Evolutionary conservation across 1,139 yeast species (phyloP).

Genomic region (Candida frijolesensis): DNA sequence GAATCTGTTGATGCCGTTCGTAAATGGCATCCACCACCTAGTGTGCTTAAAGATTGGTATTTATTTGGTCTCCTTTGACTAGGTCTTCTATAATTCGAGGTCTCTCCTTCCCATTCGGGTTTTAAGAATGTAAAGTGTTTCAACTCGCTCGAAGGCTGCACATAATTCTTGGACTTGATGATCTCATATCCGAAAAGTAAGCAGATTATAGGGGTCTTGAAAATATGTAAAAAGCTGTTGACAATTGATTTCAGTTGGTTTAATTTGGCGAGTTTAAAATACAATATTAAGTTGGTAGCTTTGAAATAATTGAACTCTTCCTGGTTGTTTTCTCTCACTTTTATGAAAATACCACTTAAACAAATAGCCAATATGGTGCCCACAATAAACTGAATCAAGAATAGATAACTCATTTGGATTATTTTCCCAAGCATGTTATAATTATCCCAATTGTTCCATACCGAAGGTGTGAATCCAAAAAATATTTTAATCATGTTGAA

Average conservation of each 20-base stretch:
- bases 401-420: conserved; percentile 54
- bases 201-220: conserved; percentile 39
- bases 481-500: conserved; percentile 58
- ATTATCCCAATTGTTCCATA: conserved; percentile 61
- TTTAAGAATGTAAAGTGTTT: conserved; percentile 40
- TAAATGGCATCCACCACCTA: conserved; percentile 28
- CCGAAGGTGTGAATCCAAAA: conserved; percentile 67
- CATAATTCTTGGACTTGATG: conserved; percentile 22
- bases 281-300: conserved; percentile 40
- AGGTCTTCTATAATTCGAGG: conserved; percentile 15
- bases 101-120: conserved; percentile 19
- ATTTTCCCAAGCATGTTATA: conserved; percentile 53
- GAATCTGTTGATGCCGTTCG: conserved; percentile 42
- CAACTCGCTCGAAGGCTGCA: conserved; percentile 19
- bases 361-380: conserved; percentile 63
- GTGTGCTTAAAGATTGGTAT: conserved; percentile 31
- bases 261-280: conserved; percentile 27
- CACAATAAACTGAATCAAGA: conserved; percentile 59
- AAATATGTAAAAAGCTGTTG: conserved; percentile 22
- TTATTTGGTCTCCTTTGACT: conserved; percentile 10
- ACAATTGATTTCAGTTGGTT: conserved; percentile 12
- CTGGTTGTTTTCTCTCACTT: conserved; percentile 37
- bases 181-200: conserved; percentile 37
- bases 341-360: conserved; percentile 47
- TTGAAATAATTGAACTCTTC: conserved; percentile 48